Conservation (phyloP, 257 asterid genomes). For the Solanum rostratum region DNA sequence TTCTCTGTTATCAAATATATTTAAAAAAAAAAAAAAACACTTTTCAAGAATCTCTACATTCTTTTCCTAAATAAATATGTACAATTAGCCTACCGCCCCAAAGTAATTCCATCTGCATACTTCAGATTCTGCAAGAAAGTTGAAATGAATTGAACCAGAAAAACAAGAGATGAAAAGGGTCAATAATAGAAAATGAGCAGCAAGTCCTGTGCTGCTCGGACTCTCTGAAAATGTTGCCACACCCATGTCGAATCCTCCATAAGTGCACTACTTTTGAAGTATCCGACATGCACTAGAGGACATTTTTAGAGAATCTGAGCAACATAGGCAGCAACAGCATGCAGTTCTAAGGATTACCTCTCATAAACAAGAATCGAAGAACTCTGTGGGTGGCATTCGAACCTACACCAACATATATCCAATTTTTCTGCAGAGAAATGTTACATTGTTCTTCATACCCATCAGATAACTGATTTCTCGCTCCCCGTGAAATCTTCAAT, state of each 20-base stretch:
- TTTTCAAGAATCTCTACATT: conserved; percentile 2
- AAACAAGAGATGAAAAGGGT: neutral
- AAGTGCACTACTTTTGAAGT: neutral
- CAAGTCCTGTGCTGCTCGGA: neutral
- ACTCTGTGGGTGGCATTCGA: neutral
- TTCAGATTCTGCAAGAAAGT: conserved; percentile 18
- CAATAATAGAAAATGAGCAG: neutral
- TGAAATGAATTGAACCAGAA: neutral
- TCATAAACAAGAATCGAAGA: neutral
- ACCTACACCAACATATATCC: neutral
- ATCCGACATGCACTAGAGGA: neutral
- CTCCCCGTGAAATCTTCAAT: neutral
- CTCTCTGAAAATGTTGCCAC: neutral
- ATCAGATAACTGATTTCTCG: neutral
- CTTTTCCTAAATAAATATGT: conserved; percentile 11
- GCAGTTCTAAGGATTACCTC: neutral
- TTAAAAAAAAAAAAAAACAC: neutral
- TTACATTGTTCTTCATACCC: neutral
- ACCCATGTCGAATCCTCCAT: neutral
- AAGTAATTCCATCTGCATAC: conserved; percentile 1
- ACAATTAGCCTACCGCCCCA: conserved; percentile 12
- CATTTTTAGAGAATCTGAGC: neutral
- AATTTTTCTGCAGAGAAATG: neutral
- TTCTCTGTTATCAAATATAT: neutral
- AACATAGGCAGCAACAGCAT: neutral